Conservation (phyloP, 129 eudicot species). For the Flaveria brownii region DNA sequence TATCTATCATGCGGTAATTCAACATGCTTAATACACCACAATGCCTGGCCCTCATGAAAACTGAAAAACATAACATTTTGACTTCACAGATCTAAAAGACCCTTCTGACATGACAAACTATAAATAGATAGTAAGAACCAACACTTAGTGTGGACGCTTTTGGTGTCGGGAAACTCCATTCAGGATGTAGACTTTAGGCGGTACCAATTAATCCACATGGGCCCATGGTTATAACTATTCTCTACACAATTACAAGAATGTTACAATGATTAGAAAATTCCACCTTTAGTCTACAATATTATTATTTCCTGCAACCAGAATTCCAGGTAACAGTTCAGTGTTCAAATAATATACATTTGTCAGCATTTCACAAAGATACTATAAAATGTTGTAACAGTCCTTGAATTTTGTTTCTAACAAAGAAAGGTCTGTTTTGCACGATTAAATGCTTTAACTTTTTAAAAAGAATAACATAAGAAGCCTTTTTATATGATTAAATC, state of each 20-base stretch:
- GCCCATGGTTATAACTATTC: neutral
- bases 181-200: no score
- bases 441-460: neutral
- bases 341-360: neutral
- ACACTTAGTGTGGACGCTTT: no score
- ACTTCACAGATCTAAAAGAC: conserved; percentile 4
- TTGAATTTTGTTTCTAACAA: neutral
- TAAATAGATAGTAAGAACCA: conserved; percentile 6
- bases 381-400: neutral
- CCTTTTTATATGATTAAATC: neutral
- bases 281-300: neutral
- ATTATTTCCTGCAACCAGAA: neutral
- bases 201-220: neutral
- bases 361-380: conserved; percentile 8
- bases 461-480: neutral
- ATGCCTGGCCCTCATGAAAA: no score
- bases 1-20: neutral
- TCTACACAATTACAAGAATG: neutral
- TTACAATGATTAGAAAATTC: neutral
- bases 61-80: neutral
- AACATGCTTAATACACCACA: conserved; percentile 11
- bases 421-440: neutral
- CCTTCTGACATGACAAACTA: conserved; percentile 1
- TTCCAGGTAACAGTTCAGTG: neutral
- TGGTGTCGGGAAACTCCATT: no score